Conservation (phyloP, 2,329 filamentous ascomycete species). For the Nectriaceae sp. region DNA sequence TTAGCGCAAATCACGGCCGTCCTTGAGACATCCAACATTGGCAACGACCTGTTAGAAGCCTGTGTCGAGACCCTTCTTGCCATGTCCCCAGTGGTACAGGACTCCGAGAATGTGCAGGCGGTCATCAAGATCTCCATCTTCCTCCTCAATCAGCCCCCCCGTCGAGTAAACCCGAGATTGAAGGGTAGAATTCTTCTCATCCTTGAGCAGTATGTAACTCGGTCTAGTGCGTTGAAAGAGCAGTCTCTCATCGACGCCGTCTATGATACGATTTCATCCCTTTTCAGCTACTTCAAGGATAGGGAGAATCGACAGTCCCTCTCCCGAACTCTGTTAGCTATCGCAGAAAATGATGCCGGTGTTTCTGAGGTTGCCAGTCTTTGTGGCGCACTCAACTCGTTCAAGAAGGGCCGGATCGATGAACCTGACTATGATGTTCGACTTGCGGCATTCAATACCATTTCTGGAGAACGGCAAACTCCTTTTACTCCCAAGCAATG, state of each 20-base stretch:
- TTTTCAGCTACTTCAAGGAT: constrained; percentile 92
- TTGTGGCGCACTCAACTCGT: constrained; percentile 81
- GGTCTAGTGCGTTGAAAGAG: constrained; percentile 48
- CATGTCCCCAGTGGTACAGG: constrained; percentile 69
- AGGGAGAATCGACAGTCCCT: constrained; percentile 73
- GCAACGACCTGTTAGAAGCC: constrained; percentile 75
- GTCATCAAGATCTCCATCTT: constrained; percentile 80
- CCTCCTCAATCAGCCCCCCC: constrained; percentile 81
- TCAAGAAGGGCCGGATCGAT: constrained; percentile 70
- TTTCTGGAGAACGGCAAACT: constrained; percentile 64
- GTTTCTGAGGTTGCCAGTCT: constrained; percentile 66
- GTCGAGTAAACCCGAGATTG: constrained; percentile 77
- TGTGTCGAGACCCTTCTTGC: constrained; percentile 80
- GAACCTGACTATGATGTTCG: constrained; percentile 87
- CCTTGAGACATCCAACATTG: constrained; percentile 60
- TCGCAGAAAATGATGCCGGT: constrained; percentile 64
- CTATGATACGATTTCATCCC: constrained; percentile 72
- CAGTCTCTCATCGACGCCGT: constrained; percentile 60
- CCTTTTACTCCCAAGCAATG: constrained; percentile 73
- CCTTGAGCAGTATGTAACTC: constrained; percentile 75
- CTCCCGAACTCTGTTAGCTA: constrained; percentile 70
- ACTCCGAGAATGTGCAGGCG: constrained; percentile 69
- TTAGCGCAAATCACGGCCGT: constrained; percentile 69
- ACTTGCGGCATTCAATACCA: constrained; percentile 71
- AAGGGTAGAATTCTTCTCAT: constrained; percentile 82